These are phyloP conservation scores for Neurospora sp. DNA, from an alignment of 495 filamentous ascomycete genomes.

Conservation along the genomic window DNA sequence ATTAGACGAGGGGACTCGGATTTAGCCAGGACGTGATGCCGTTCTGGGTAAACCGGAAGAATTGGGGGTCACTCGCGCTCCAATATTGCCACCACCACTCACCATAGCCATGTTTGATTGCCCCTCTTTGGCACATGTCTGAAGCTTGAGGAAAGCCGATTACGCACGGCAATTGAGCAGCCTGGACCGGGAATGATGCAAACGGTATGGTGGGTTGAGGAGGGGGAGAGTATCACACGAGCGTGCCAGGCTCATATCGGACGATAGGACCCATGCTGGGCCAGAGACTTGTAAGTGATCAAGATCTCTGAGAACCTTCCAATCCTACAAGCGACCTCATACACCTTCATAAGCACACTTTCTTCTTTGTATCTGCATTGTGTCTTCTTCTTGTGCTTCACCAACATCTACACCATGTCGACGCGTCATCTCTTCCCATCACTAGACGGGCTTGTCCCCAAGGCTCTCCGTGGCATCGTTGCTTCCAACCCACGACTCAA, in stretches of 20 bases:
- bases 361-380: background rate
- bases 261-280: background rate
- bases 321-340: background rate
- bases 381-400: background rate
- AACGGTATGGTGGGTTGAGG: background rate
- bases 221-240: background rate
- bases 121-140: background rate
- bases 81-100: background rate
- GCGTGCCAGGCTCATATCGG: background rate
- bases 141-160: background rate
- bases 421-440: conserved; percentile 36
- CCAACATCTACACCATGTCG: conserved; percentile 26
- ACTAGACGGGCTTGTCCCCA: conserved; percentile 43
- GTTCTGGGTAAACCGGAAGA: background rate
- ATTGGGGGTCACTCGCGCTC: background rate
- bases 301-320: background rate
- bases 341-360: background rate
- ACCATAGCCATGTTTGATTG: background rate
- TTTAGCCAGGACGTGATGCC: background rate
- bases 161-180: background rate
- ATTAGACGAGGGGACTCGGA: background rate
- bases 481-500: conserved; percentile 46
- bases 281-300: background rate
- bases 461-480: conserved; percentile 44
- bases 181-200: background rate